These are phyloP conservation scores for Calophaca sinica DNA, from an alignment of 306 rosid species.

Conservation along the genomic window DNA sequence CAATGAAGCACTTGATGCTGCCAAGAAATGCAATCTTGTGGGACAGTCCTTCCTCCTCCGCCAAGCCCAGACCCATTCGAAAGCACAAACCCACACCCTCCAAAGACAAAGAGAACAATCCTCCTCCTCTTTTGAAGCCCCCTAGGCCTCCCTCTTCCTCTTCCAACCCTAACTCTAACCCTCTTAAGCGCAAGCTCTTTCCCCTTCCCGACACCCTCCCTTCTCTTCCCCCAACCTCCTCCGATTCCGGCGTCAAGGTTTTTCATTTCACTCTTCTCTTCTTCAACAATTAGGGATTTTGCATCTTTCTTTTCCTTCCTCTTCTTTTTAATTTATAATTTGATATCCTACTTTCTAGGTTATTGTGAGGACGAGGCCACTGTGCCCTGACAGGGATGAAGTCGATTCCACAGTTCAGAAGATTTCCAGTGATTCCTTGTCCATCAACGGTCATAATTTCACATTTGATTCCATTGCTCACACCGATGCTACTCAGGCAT, in stretches of 20 bases:
- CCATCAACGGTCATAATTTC: slow-evolving; percentile 78
- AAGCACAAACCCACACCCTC: slow-evolving; percentile 49
- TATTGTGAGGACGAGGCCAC: slow-evolving; percentile 81
- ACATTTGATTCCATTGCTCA: slow-evolving; percentile 81
- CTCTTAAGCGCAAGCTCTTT: slow-evolving; percentile 81
- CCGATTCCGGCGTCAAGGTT: slow-evolving; percentile 89
- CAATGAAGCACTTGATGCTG: slow-evolving; percentile 60
- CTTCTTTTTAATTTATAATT: background rate
- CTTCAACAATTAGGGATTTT: background rate
- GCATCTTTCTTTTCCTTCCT: background rate
- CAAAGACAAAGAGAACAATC: slow-evolving; percentile 81
- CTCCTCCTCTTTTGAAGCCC: slow-evolving; percentile 60
- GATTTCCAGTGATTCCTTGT: slow-evolving; percentile 62
- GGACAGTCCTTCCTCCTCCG: slow-evolving; percentile 39
- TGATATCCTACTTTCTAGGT: slow-evolving; percentile 52
- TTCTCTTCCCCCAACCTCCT: slow-evolving; percentile 53
- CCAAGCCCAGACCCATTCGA: slow-evolving; percentile 59
- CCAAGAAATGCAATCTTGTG: slow-evolving; percentile 64
- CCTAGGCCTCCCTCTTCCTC: slow-evolving; percentile 79
- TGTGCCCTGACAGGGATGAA: slow-evolving; percentile 62
- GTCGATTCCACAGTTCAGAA: slow-evolving; percentile 68
- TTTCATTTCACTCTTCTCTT: background rate
- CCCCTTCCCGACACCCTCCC: slow-evolving; percentile 46
- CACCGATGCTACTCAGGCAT: slow-evolving; percentile 75
- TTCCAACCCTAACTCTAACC: slow-evolving; percentile 49